phyloP scores from a whole-genome alignment of 1,284 basidiomycete species.

The Sporisorium sorghi region DNA sequence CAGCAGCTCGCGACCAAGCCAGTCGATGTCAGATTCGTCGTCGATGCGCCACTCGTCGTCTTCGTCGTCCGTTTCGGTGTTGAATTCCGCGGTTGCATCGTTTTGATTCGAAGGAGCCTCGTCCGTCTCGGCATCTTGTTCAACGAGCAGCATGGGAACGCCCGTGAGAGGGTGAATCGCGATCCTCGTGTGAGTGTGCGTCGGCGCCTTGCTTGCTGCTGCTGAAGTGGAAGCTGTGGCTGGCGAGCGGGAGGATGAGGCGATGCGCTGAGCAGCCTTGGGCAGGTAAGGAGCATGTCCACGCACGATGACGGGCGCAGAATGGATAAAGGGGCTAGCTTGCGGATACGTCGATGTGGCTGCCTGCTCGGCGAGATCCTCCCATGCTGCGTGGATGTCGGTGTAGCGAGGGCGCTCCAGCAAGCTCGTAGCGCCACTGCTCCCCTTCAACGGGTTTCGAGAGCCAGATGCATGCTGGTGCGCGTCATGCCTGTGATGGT shows the following conservation, averaged over 20 bases:
- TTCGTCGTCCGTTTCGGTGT: slow-evolving; percentile 16
- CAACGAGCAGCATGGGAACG: slow-evolving; percentile 25
- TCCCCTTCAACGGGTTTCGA: neutral
- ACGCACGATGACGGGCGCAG: slow-evolving; percentile 24
- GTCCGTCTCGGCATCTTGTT: neutral
- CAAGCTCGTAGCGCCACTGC: too few species aligned
- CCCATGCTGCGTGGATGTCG: slow-evolving; percentile 17
- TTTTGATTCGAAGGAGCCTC: neutral
- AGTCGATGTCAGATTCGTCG: slow-evolving; percentile 57
- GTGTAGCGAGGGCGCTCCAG: too few species aligned
- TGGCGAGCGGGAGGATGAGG: neutral
- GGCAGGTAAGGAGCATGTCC: slow-evolving; percentile 12
- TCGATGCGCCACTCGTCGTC: slow-evolving; percentile 26
- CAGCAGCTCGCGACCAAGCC: slow-evolving; percentile 55
- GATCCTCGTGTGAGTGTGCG: slow-evolving; percentile 8
- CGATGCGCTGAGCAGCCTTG: neutral
- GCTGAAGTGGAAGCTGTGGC: neutral
- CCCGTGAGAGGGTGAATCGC: slow-evolving; percentile 41
- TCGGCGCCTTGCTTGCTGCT: neutral
- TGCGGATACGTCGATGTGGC: neutral
- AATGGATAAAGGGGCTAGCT: slow-evolving; percentile 29
- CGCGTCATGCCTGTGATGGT: slow-evolving; percentile 1
- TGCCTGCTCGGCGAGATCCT: slow-evolving; percentile 3
- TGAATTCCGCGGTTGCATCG: neutral
- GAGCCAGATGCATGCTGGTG: neutral